Percentiles rank a stretch among this genome's conserved stretches.
phyloP scores from a whole-genome alignment of 495 filamentous ascomycete genomes.

The Talaromyces thailandensis region DNA sequence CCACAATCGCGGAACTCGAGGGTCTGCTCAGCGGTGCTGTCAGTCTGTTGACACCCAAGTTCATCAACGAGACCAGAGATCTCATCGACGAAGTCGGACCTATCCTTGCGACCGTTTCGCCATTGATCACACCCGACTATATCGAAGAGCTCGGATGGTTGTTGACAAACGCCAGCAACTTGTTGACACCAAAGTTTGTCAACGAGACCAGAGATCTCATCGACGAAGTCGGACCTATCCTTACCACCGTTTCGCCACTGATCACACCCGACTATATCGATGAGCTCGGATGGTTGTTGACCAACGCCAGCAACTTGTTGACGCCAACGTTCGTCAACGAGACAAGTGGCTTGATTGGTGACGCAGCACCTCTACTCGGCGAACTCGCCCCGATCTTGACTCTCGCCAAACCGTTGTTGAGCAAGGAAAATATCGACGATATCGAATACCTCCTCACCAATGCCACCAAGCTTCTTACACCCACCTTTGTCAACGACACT shows the following conservation, averaged over 20 bases:
- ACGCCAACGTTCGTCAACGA: constrained; percentile 32
- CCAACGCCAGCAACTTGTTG: constrained; percentile 32
- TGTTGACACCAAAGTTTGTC: constrained; percentile 32
- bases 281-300: no score
- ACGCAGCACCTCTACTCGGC: constrained; percentile 21
- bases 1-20: constrained; percentile 18
- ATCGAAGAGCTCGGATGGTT: constrained; percentile 1
- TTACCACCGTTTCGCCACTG: no score
- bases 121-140: constrained; percentile 1
- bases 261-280: no score
- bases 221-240: constrained; percentile 14
- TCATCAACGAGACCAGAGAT: constrained; percentile 25
- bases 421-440: constrained; percentile 16
- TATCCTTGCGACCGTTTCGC: constrained; percentile 23
- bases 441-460: constrained; percentile 24
- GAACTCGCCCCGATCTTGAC: constrained; percentile 23
- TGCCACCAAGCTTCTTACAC: constrained; percentile 30
- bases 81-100: constrained; percentile 20
- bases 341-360: constrained; percentile 26
- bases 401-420: constrained; percentile 25
- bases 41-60: constrained; percentile 16
- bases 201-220: constrained; percentile 24
- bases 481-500: constrained; percentile 33
- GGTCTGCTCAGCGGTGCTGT: constrained; percentile 30
- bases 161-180: constrained; percentile 30